Base-by-base conservation (phyloP, 352 stramenopile species). In the Blastocystis sp. region DNA sequence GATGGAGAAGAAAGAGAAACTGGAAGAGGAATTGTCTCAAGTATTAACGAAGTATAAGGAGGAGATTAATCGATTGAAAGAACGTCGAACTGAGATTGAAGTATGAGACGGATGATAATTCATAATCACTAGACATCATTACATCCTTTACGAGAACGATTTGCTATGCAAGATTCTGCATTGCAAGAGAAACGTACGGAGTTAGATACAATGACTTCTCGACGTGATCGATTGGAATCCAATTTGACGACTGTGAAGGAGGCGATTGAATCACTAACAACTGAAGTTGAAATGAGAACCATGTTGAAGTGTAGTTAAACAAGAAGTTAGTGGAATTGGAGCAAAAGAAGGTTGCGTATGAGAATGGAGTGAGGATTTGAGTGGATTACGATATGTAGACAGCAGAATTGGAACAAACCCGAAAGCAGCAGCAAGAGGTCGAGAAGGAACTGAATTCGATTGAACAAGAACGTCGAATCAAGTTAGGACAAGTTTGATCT, bases 251-350 rank as follows among this genome's bases (percentile, higher is more conserved):
- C 58, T 16, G 14, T 65, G 21, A 27, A 88, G 19, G 66, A 54
- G 2, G n/a, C 66, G 12, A 27, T 69, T 24, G 75, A 89, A 11
- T 4, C 63, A 37, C 80, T 89, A 39, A 52, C 32, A 12, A 35
- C 42, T 7, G 46, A 54, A 16, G 63, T 65, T 9, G 5, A 11
- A 11, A 9, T 32, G 29, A 32, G 59, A 42, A 27, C 7, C 3
- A 61, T 56, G 32, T 35, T 37, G 57, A 81, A 63, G 32, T 12
- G n/a, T 49, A 90, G 67, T 86, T 88, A 5, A 88, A 93, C 75
- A 92, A 92, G 65, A 94, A 97, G 88, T 90, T 93, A 9, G 88
- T 94, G 16, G 91, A 94, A 78, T 86, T 93, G 19, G 90, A 92
- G 43, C 89, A 94, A 21, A 90, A 92, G 1, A 88, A 91, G 61